Base-by-base conservation (phyloP, 331 rosid species). In the Spiraea crenata region DNA sequence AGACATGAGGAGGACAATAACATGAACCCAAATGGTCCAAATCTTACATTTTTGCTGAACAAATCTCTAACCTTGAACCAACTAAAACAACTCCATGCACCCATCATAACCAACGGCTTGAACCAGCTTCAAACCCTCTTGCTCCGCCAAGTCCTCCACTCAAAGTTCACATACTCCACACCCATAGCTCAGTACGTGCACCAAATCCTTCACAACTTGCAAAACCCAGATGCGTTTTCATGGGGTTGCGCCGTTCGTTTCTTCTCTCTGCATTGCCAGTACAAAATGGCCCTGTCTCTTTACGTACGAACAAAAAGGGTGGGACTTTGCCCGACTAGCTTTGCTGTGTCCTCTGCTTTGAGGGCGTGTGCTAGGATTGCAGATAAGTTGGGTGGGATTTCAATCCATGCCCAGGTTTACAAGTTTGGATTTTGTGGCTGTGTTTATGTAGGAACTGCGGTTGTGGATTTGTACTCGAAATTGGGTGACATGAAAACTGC, bases 241-340 rank as follows among this genome's bases (percentile, higher is more conserved):
- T 89, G 96, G 93, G 84, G 89, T 51, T 87, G 89, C 74, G 74
- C 87, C 54, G 82, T 92, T 67, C 89, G 96, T 3, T 89, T 84
- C 75, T 80, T 87, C 70, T 85, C 96, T 71, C 85, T 71, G 67
- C 83, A 92, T 52, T 84, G 88, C 73, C 88, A 72, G n/a, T 92
- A 85, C 75, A 60, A 38, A 15, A 86, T 83, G 72, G 89, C 95
- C 3, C 52, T 92, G 59, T 83, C 89, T 64, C 83, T 84, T 38
- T 87, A 85, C 70, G 76, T 81, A 74, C 85, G 83, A 55, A 87
- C 89, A 90, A 87, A 76, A 62, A 83, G 83, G 64, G 67, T 80
- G 39, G 90, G 92, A 34, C 65, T 92, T 73, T 74, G 54, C 68
- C 92, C 96, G 11, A 77, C 48, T 72, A 85, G 89, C 14, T 81